phyloP scores from a whole-genome alignment of 257 asterid species.

The Solanum tarapatanum region DNA sequence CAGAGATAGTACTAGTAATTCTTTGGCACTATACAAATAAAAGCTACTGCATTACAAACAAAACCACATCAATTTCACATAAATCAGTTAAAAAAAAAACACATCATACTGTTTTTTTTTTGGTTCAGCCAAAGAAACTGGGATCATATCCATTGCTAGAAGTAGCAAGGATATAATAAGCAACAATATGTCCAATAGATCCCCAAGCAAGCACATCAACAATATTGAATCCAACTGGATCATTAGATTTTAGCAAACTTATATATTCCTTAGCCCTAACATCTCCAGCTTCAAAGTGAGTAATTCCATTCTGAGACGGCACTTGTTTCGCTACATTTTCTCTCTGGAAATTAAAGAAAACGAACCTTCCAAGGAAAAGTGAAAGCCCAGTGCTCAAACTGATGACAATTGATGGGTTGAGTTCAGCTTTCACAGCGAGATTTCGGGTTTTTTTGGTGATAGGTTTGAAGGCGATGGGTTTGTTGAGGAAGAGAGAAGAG shows the following conservation, averaged over 20 bases:
- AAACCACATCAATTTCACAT: not conserved
- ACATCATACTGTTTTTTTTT: not conserved
- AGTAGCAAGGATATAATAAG: constrained; percentile 89
- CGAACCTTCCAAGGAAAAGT: constrained; percentile 78
- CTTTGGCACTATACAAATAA: not conserved
- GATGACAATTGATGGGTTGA: constrained; percentile 61
- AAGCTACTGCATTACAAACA: not conserved
- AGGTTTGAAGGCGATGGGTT: constrained; percentile 12
- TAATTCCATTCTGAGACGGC: constrained; percentile 77
- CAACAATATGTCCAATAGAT: constrained; percentile 88
- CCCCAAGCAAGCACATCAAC: constrained; percentile 98
- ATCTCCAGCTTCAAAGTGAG: constrained; percentile 95
- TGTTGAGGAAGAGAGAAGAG: constrained; percentile 10
- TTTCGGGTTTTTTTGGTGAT: constrained; percentile 3
- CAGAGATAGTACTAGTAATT: not conserved
- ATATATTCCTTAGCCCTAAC: constrained; percentile 85
- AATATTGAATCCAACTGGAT: constrained; percentile 89
- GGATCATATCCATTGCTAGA: constrained; percentile 95
- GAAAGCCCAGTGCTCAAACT: constrained; percentile 92
- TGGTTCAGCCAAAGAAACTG: constrained; percentile 37
- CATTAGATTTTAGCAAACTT: constrained; percentile 82
- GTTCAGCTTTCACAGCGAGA: constrained; percentile 52
- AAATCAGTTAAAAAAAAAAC: not conserved
- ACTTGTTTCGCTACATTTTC: constrained; percentile 93
- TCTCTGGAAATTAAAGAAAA: constrained; percentile 92